Conservation (phyloP, 148 eudicot genomes). For the Hydrangea macrophylla region DNA sequence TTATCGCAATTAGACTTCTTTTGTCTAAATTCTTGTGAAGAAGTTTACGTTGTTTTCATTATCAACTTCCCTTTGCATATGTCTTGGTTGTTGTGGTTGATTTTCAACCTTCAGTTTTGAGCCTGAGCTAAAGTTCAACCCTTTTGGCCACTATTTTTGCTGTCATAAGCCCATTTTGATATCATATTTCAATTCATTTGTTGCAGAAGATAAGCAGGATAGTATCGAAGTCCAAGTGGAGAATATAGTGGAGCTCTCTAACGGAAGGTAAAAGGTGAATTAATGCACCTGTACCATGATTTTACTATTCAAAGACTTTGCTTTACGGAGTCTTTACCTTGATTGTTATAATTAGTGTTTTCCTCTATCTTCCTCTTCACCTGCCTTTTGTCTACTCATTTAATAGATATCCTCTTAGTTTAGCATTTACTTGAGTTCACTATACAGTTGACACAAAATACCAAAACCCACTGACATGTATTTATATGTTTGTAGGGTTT, state of each 20-base stretch:
- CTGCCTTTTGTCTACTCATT: constrained; percentile 1
- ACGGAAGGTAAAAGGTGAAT: constrained; percentile 58
- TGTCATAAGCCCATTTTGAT: not conserved
- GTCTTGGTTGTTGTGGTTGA: not conserved
- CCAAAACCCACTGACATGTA: too few relatives aligned
- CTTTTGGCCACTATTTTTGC: not conserved
- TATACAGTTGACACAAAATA: too few relatives aligned
- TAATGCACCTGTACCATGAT: constrained; percentile 9
- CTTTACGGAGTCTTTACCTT: too few relatives aligned
- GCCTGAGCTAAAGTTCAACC: not conserved
- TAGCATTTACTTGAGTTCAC: not conserved
- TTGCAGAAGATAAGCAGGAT: constrained; percentile 42
- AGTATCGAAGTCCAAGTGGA: constrained; percentile 35
- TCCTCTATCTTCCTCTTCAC: not conserved
- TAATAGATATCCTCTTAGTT: not conserved
- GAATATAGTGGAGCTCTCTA: constrained; percentile 23
- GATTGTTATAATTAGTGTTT: not conserved
- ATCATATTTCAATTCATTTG: constrained; percentile 12
- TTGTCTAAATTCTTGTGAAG: too few relatives aligned
- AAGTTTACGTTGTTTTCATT: not conserved
- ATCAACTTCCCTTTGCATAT: not conserved
- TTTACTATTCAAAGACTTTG: not conserved
- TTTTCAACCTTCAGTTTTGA: not conserved
- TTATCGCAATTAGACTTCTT: too few relatives aligned
- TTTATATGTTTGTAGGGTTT: too few relatives aligned